Base-by-base conservation (phyloP, 2,329 filamentous ascomycete genomes). In the Phoma sp. region DNA sequence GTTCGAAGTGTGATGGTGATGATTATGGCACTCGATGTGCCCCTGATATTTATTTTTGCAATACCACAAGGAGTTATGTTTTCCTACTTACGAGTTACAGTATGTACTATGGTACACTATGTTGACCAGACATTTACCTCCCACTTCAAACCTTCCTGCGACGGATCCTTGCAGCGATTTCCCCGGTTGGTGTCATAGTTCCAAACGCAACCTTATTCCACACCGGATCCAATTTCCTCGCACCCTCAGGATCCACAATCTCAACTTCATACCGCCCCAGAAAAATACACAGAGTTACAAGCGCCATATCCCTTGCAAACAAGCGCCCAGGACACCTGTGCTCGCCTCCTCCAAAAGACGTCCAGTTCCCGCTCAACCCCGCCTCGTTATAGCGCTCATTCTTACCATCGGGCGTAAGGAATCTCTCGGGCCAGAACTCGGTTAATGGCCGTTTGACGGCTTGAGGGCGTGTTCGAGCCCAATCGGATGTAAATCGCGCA, bases 251-350 rank as follows among this genome's bases (percentile, higher is more conserved):
- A 29, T 53, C 43, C 5, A 39, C 2, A 1, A 53, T 3, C 14
- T 53, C 12, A 2, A 47, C 15, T 20, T 48, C 43, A n/a, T 7
- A 53, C 12, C 34, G 10, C 1, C 15, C 25, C 1, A 39, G 5
- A 7, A 53, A 34, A 1, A 48, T 4, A 3, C 25, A 14, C 7
- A 62, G n/a, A 10, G 45, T 54, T 0, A 57, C 54, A 20, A 65
- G 40, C 0, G 34, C 59, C 7, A 62, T 65, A 9, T 62, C 54
- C 2, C 62, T 53, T 1, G 62, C 62, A 21, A 56, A 60, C 15
- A 63, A 60, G 0, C 60, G 11, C 0, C 59, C 62, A 0, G 62
- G 62, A n/a, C 62, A 65, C n/a, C 56, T 47, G 12, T 65, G 62
- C 33, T 53, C 60, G 0, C 62, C 62, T 3, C 60, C 62, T 1